Conservation (phyloP, 148 eudicot genomes). For the Chenopodium formosanum region DNA sequence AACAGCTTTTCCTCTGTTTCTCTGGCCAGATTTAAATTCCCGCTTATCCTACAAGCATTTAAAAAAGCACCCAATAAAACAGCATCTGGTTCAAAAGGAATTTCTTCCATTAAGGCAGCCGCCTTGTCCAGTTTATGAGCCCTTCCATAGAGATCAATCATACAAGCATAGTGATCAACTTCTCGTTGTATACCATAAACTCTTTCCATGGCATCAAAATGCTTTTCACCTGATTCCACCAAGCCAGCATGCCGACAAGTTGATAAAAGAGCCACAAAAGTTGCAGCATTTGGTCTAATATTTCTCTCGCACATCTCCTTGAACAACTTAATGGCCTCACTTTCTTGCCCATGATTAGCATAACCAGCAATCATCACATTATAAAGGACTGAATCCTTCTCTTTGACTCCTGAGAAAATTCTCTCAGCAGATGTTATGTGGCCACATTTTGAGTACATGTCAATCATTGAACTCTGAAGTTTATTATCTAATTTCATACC, state of each 20-base stretch:
- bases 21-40: slow-evolving; percentile 51
- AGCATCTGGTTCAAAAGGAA: slow-evolving; percentile 56
- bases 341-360: slow-evolving; percentile 75
- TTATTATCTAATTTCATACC: slow-evolving; percentile 50
- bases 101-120: slow-evolving; percentile 44
- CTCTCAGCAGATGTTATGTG: slow-evolving; percentile 53
- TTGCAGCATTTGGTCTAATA: slow-evolving; percentile 59
- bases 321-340: slow-evolving; percentile 56
- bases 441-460: slow-evolving; percentile 94
- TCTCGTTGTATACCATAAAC: slow-evolving; percentile 56
- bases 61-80: slow-evolving; percentile 65
- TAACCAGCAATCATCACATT: slow-evolving; percentile 82
- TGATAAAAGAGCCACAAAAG: slow-evolving; percentile 76
- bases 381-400: slow-evolving; percentile 60
- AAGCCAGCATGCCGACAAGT: slow-evolving; percentile 87
- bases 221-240: slow-evolving; percentile 68
- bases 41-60: slow-evolving; percentile 67
- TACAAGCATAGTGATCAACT: slow-evolving; percentile 76
- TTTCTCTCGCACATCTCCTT: slow-evolving; percentile 54
- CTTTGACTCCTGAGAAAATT: slow-evolving; percentile 33
- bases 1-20: slow-evolving; percentile 60
- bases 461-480: slow-evolving; percentile 54
- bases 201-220: slow-evolving; percentile 58
- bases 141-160: slow-evolving; percentile 88
- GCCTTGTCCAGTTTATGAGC: slow-evolving; percentile 64